Evolutionary conservation across 257 asterid genomes (phyloP).

Genomic region (Plectranthus barbatus): DNA sequence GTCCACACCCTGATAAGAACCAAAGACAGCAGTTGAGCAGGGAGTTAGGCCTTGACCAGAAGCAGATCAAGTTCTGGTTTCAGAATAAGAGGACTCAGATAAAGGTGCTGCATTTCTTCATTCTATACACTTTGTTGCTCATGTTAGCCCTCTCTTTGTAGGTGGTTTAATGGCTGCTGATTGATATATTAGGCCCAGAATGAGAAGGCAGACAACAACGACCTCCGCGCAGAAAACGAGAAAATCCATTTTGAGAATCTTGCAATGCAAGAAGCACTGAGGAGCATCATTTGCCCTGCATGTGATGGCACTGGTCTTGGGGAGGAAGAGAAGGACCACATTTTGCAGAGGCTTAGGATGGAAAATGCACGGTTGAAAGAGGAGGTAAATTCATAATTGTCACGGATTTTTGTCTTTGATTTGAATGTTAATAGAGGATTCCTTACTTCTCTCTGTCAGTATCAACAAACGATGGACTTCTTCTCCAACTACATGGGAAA

Average conservation of each 20-base stretch:
- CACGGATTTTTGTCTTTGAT: not conserved
- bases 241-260: slow-evolving; percentile 43
- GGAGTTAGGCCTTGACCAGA: slow-evolving; percentile 49
- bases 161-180: not conserved
- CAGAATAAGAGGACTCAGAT: slow-evolving; percentile 60
- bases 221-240: slow-evolving; percentile 47
- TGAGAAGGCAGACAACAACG: slow-evolving; percentile 42
- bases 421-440: not conserved
- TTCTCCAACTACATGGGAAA: slow-evolving; percentile 30
- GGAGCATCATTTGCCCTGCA: slow-evolving; percentile 26
- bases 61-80: slow-evolving; percentile 64
- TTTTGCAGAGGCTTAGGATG: slow-evolving; percentile 29
- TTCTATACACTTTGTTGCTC: not conserved
- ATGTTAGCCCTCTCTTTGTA: not conserved
- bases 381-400: slow-evolving; percentile 27
- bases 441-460: slow-evolving; percentile 25
- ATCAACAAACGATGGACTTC: slow-evolving; percentile 21
- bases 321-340: slow-evolving; percentile 30
- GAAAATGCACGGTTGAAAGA: slow-evolving; percentile 48
- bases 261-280: slow-evolving; percentile 42
- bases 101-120: slow-evolving; percentile 27
- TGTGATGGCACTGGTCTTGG: slow-evolving; percentile 33
- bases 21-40: slow-evolving; percentile 44
- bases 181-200: slow-evolving; percentile 31
- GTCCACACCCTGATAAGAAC: slow-evolving; percentile 49